Conservation (phyloP, 495 filamentous ascomycete species). For the Neurospora sublineolata region DNA sequence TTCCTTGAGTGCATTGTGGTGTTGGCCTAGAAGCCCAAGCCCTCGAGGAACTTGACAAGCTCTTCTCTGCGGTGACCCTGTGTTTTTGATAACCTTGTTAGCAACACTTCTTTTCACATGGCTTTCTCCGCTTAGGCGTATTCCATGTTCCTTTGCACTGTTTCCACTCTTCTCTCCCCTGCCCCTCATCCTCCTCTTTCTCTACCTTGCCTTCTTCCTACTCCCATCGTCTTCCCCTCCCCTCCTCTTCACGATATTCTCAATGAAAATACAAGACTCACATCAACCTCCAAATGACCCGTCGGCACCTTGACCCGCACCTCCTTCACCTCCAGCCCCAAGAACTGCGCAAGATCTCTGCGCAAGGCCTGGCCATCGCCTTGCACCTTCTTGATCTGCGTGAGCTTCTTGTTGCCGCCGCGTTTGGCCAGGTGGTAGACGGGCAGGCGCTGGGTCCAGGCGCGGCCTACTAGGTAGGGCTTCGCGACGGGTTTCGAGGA, state of each 20-base stretch:
- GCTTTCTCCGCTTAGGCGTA: too few species aligned
- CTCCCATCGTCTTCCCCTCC: neutral
- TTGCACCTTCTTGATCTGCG: constrained; percentile 64
- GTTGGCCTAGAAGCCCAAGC: constrained; percentile 4
- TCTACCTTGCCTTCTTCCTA: neutral
- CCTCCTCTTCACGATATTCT: neutral
- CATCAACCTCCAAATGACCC: constrained; percentile 54
- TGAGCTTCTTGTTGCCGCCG: constrained; percentile 67
- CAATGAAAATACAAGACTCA: constrained; percentile 17
- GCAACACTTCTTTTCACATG: neutral
- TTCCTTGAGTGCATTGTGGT: too few species aligned
- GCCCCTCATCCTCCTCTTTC: too few species aligned
- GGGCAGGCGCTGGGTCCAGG: constrained; percentile 56
- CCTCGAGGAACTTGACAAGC: constrained; percentile 3
- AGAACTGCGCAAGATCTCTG: constrained; percentile 28
- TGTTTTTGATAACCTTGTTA: neutral
- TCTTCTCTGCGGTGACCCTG: constrained; percentile 9
- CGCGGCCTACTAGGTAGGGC: constrained; percentile 66
- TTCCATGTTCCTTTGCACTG: too few species aligned
- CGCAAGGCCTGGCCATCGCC: constrained; percentile 52
- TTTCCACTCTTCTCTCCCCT: too few species aligned
- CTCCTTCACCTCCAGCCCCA: constrained; percentile 32
- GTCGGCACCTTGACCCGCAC: constrained; percentile 49
- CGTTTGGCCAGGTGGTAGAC: constrained; percentile 68
- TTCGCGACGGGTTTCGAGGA: constrained; percentile 4